These are phyloP conservation scores for Saccharum officinarum DNA, from an alignment of 176 grass and related monocot genomes.

Conservation along the genomic window DNA sequence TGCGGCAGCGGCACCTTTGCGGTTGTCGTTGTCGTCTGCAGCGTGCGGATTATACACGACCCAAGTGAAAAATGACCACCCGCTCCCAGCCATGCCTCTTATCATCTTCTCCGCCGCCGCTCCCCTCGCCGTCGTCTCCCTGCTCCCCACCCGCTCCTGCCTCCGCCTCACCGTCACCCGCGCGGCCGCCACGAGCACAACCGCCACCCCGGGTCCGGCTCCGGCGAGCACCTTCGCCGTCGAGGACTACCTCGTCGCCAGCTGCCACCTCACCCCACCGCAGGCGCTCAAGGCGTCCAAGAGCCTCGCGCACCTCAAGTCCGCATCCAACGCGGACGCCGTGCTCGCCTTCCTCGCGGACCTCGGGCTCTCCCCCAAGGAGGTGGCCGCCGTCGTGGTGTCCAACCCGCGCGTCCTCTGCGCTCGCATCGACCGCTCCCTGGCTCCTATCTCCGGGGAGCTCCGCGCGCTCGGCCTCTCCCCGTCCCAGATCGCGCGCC, in stretches of 20 bases:
- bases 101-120: conserved; percentile 39
- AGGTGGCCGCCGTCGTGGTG: conserved; percentile 46
- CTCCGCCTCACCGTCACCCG: conserved; percentile 25
- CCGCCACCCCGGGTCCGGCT: neutral
- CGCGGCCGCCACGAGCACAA: neutral
- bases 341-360: conserved; percentile 50
- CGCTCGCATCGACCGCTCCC: conserved; percentile 57
- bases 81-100: conserved; percentile 43
- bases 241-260: conserved; percentile 55
- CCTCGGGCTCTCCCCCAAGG: conserved; percentile 41
- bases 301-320: conserved; percentile 58
- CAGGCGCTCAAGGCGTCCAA: conserved; percentile 58
- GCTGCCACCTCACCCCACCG: conserved; percentile 40
- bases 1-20: too few species aligned
- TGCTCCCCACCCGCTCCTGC: conserved; percentile 3
- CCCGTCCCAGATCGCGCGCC: conserved; percentile 44
- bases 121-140: conserved; percentile 22
- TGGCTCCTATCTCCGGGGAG: conserved; percentile 40
- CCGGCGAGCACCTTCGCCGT: conserved; percentile 23
- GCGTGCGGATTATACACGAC: conserved; percentile 29
- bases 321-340: conserved; percentile 49
- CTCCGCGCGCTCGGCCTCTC: conserved; percentile 55
- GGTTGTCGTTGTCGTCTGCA: neutral
- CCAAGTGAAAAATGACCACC: conserved; percentile 22
- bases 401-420: conserved; percentile 56